phyloP scores from a whole-genome alignment of 1,139 yeast genomes.

The Magnusiomyces tetraspermus region DNA sequence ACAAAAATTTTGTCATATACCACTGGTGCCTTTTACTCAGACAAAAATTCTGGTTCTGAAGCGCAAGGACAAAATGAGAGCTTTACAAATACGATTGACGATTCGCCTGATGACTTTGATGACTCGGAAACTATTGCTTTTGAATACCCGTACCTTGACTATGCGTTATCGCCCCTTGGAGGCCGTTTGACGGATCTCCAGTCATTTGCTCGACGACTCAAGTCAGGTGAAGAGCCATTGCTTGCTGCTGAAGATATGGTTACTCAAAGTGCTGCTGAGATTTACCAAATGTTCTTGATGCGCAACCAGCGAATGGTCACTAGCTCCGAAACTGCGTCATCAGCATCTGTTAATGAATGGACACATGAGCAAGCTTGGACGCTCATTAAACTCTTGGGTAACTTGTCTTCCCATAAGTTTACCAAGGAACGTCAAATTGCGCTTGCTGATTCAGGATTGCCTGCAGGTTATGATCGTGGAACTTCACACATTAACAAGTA shows the following conservation, averaged over 20 bases:
- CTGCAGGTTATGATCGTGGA: constrained; percentile 3
- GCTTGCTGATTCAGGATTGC: background rate
- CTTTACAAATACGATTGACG: background rate
- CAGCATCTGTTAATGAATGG: constrained; percentile 37
- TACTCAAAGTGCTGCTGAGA: constrained; percentile 76
- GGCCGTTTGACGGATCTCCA: constrained; percentile 94
- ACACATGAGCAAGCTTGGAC: constrained; percentile 84
- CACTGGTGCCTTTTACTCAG: background rate
- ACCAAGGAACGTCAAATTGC: constrained; percentile 5
- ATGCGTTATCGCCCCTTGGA: constrained; percentile 66
- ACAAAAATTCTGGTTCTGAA: background rate
- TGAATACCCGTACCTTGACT: constrained; percentile 35
- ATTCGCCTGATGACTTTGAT: background rate
- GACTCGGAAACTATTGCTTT: constrained; percentile 9
- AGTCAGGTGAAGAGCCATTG: constrained; percentile 73
- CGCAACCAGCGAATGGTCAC: constrained; percentile 31
- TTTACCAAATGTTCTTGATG: constrained; percentile 67
- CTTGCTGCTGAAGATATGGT: constrained; percentile 75
- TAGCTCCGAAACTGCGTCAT: background rate
- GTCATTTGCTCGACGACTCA: constrained; percentile 76
- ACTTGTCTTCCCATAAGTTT: background rate
- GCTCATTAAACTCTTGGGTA: constrained; percentile 54
- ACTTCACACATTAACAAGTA: background rate
- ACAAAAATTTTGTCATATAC: background rate
- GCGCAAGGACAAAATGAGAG: constrained; percentile 5